Percentiles rank a stretch among this genome's conserved stretches.
Conservation (phyloP, 192 early-diverging fungal genomes). For the Podochytrium sp. region DNA sequence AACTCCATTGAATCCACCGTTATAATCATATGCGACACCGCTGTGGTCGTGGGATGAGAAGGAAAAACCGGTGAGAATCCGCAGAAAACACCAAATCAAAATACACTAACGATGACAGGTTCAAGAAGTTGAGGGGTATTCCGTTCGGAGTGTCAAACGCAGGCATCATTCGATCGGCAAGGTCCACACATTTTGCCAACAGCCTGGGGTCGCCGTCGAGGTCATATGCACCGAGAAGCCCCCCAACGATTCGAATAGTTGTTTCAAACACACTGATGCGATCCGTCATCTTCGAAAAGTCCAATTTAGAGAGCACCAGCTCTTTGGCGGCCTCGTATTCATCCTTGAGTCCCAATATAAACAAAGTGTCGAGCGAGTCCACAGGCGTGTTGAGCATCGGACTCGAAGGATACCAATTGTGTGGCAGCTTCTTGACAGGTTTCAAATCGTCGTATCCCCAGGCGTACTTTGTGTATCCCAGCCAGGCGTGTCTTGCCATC, state of each 20-base stretch:
- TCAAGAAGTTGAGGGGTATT: constrained; percentile 69
- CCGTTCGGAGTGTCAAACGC: constrained; percentile 78
- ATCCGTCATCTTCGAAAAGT: constrained; percentile 42
- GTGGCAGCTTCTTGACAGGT: constrained; percentile 27
- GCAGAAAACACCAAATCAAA: not conserved
- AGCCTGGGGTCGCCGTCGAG: constrained; percentile 71
- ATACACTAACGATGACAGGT: constrained; percentile 41
- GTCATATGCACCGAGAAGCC: constrained; percentile 84
- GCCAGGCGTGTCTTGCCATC: constrained; percentile 55
- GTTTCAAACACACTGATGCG: constrained; percentile 82
- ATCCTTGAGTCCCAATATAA: constrained; percentile 79
- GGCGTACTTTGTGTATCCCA: constrained; percentile 75
- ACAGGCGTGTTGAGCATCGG: constrained; percentile 65
- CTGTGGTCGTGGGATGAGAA: not conserved
- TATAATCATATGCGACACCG: constrained; percentile 4
- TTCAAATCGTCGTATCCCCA: constrained; percentile 75
- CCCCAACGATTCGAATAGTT: constrained; percentile 79
- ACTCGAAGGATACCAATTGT: constrained; percentile 43
- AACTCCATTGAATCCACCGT: not conserved
- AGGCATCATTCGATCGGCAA: constrained; percentile 69
- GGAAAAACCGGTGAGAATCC: not conserved
- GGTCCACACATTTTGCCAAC: constrained; percentile 70
- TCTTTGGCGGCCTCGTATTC: constrained; percentile 78
- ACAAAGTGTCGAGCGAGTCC: constrained; percentile 86
- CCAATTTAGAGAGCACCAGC: constrained; percentile 60